phyloP scores from a whole-genome alignment of 495 filamentous ascomycete genomes.

The Tetracladium marchalianum region DNA sequence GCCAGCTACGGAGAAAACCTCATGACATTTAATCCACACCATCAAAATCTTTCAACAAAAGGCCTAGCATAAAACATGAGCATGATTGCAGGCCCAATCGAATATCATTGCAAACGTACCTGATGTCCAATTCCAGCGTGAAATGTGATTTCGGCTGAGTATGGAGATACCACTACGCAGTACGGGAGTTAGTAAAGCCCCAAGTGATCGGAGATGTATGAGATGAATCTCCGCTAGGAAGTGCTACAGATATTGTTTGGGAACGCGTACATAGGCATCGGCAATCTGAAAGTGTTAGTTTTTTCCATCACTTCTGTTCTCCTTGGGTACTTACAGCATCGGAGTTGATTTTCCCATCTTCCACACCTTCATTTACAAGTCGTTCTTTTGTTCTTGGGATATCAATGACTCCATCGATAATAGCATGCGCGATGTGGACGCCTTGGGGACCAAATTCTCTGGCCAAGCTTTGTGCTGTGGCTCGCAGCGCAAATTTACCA shows the following conservation, averaged over 20 bases:
- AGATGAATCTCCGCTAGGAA: too few species aligned
- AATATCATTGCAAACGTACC: constrained; percentile 36
- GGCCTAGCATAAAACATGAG: constrained; percentile 5
- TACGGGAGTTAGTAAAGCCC: constrained; percentile 3
- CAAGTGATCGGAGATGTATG: too few species aligned
- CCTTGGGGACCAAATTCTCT: constrained; percentile 85
- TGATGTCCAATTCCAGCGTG: constrained; percentile 79
- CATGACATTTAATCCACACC: too few species aligned
- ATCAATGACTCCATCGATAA: constrained; percentile 87
- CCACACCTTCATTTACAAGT: constrained; percentile 40
- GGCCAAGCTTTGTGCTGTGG: constrained; percentile 67
- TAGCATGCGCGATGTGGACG: constrained; percentile 76
- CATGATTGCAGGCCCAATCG: constrained; percentile 47
- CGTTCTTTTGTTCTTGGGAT: constrained; percentile 59
- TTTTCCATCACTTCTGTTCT: background rate
- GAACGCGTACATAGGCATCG: constrained; percentile 32
- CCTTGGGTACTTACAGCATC: constrained; percentile 56
- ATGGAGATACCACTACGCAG: constrained; percentile 72
- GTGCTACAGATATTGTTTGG: too few species aligned
- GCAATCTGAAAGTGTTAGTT: constrained; percentile 55
- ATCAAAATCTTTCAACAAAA: too few species aligned
- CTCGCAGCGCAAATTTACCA: constrained; percentile 74
- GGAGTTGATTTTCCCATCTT: constrained; percentile 69
- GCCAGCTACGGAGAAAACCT: too few species aligned
- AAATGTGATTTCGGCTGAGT: constrained; percentile 73